These are phyloP conservation scores for Candida bentonensis DNA, from an alignment of 805 yeast species.

Conservation along the genomic window DNA sequence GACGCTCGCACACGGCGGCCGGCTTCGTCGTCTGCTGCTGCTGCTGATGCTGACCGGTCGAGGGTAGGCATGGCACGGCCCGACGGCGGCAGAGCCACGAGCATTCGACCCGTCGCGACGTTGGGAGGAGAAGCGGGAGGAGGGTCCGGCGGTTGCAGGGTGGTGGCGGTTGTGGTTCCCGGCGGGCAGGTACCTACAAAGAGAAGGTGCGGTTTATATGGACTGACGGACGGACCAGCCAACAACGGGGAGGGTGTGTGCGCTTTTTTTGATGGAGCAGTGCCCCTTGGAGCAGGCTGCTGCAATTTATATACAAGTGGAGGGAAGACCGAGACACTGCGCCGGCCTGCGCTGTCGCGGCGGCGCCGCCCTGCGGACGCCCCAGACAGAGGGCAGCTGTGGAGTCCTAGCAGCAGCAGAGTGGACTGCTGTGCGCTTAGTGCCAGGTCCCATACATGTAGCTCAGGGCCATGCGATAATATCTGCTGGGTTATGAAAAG, in stretches of 20 bases:
- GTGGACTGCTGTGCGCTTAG: too few relatives aligned
- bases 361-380: too few relatives aligned
- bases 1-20: constrained; percentile 3
- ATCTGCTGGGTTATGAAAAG: background rate
- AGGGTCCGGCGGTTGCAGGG: too few relatives aligned
- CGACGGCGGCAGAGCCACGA: constrained; percentile 1
- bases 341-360: too few relatives aligned
- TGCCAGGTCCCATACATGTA: background rate
- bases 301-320: background rate
- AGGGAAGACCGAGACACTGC: background rate
- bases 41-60: background rate
- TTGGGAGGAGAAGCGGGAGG: too few relatives aligned
- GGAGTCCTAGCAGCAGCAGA: too few relatives aligned
- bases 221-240: too few relatives aligned
- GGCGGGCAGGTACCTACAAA: too few relatives aligned
- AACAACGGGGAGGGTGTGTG: background rate
- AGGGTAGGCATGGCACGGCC: background rate
- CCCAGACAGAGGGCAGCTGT: too few relatives aligned
- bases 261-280: background rate
- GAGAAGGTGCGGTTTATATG: too few relatives aligned
- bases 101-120: background rate
- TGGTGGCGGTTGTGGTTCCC: too few relatives aligned
- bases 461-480: background rate
- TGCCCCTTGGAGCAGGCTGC: too few relatives aligned
- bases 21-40: background rate